Evolutionary conservation across 2,329 filamentous ascomycete genomes (phyloP), one percentile per base, ranked within the genome.

Genomic region (Rhynchosporium agropyri): DNA sequence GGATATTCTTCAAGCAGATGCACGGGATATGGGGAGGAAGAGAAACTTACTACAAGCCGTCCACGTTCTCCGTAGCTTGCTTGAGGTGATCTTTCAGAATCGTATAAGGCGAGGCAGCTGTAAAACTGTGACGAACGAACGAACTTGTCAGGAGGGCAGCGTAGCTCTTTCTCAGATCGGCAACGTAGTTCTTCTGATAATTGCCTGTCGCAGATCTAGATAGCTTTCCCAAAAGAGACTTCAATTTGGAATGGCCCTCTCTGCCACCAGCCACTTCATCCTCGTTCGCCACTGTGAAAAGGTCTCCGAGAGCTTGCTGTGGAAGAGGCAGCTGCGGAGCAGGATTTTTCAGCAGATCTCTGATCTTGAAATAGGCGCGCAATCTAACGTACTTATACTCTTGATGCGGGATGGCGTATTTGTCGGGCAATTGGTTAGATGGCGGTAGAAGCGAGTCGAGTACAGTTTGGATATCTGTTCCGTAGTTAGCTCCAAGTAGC

Each of bases 131-230:
- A 7, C 26, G 53, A 46, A 53, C 26, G 12, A 53, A 45, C 8
- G 33, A 33, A 10, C 31, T 51, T 43, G 60, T 45, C 9, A 59
- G 53, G 65, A 57, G 70, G 8, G 65, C 60, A 43, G 64, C 31
- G 3, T 61, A 13, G 42, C 63, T 66, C 31, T 66, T 58, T 54
- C 56, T 63, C 9, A 70, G 45, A 42, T 68, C 54, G 29, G 43
- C 33, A 15, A 63, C 46, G 36, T 68, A 69, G 40, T 38, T 46
- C 6, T 48, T 31, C 48, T 69, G 63, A 40, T 67, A 65, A 15
- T 48, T 10, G 1, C 62, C 64, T 8, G 46, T 53, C 42, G 63
- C 54, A 12, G 43, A 28, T 6, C n/a, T 51, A n/a, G 63, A 64
- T 9, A 68, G 45, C 20, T 63, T 40, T 29, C 12, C 7, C 13